Evolutionary conservation across 163 green algal species (phyloP), one percentile per base, ranked within the genome.

Genomic region (Trebouxia gelatinosa): DNA sequence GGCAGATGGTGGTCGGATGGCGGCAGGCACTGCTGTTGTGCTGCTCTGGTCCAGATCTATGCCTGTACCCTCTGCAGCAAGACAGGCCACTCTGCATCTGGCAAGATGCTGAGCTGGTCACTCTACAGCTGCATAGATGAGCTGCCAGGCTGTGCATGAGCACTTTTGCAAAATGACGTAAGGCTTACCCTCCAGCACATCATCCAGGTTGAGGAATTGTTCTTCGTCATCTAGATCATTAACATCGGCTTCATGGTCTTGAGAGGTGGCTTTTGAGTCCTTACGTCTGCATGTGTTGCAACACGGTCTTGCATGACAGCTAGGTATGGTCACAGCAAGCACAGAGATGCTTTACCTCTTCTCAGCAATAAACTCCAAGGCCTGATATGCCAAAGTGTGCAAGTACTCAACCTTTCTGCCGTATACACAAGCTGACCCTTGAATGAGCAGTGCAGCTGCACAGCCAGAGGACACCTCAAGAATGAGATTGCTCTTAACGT

Each of bases 361-460:
- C 23, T 88, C 78, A 9, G 77, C 65, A 9, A 95, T 87, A 16
- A 85, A 84, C 23, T 92, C 85, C n/a, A 96, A 70, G 0, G 90
- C 89, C 74, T 93, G 83, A 74, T 92, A 92, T 11, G 94, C 92
- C 68, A 97, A 77, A 19, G 77, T 90, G 79, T 95, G 87, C 34
- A 97, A 86, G 80, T 95, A 93, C 80, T 97, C 92, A 1, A 97
- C 93, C 80, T 97, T 97, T 54, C 92, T 93, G 80, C 87, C 90
- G 84, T 95, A 97, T 9, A 97, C 86, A 74, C 88, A 92, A 16
- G 92, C 88, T 26, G 90, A 95, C 28, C 91, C 91, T 75, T 97
- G 89, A 51, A 97, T 95, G 37, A 97, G 76, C 62, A 97, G 83
- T 4, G 93, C 93, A 23, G 93, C 93, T 90, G 78, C 72, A 77